phyloP scores from a whole-genome alignment of 768 basidiomycete genomes.

The Mycena rebaudengoi region DNA sequence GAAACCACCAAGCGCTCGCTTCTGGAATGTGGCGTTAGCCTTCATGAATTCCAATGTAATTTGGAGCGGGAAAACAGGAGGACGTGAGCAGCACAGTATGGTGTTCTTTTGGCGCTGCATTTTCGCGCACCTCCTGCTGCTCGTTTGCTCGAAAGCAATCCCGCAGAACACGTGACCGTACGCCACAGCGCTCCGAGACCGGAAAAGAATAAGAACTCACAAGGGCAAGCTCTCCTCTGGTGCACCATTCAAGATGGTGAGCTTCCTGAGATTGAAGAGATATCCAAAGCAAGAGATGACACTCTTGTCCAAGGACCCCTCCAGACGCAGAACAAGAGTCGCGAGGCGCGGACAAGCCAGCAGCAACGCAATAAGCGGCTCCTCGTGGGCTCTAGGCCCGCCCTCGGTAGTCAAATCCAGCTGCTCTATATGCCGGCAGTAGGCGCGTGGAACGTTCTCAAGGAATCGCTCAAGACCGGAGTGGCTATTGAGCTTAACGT shows the following conservation, averaged over 20 bases:
- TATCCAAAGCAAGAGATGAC: slow-evolving; percentile 58
- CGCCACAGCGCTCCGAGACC: no score
- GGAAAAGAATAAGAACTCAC: no score
- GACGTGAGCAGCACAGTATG: no score
- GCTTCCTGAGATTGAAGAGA: slow-evolving; percentile 50
- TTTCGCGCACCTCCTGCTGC: no score
- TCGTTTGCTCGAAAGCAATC: no score
- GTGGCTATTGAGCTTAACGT: slow-evolving; percentile 56
- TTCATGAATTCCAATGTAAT: no score
- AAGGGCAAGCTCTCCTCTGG: slow-evolving; percentile 52
- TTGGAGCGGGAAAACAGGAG: no score
- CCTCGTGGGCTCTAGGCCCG: slow-evolving; percentile 45
- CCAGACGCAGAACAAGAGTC: slow-evolving; percentile 55
- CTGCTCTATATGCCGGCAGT: slow-evolving; percentile 60
- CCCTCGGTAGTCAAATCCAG: slow-evolving; percentile 54
- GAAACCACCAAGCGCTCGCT: slow-evolving; percentile 77
- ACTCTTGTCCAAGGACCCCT: slow-evolving; percentile 57
- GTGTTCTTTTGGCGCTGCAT: no score
- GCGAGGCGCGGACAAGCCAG: slow-evolving; percentile 55
- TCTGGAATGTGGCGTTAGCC: no score
- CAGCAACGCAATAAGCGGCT: slow-evolving; percentile 61
- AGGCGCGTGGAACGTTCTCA: slow-evolving; percentile 62
- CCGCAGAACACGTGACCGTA: no score
- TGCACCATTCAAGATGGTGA: slow-evolving; percentile 58
- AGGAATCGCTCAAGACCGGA: slow-evolving; percentile 61